These are phyloP conservation scores for Calophaca sinica DNA, from an alignment of 306 rosid species.

Conservation along the genomic window DNA sequence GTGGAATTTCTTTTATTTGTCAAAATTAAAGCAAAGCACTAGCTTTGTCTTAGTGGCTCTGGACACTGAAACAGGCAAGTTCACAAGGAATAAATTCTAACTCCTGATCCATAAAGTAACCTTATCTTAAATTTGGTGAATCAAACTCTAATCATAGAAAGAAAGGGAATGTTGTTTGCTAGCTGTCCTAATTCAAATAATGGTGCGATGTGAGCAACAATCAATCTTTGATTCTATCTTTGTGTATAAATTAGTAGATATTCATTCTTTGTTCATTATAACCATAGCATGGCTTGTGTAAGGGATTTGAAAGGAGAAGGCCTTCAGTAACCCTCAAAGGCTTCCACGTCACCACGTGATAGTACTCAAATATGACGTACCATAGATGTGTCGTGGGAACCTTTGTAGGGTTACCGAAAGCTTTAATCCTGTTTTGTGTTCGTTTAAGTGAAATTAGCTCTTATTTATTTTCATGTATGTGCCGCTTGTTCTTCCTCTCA, in stretches of 20 bases:
- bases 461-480: too few relatives aligned
- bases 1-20: too few relatives aligned
- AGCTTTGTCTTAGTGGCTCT: too few relatives aligned
- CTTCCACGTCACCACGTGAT: not conserved
- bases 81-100: conserved; percentile 28
- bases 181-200: not conserved
- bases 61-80: not conserved
- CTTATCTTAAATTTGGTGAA: conserved; percentile 44
- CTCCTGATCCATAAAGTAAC: conserved; percentile 21
- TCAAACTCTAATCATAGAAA: not conserved
- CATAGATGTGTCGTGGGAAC: too few relatives aligned
- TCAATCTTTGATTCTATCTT: not conserved
- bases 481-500: too few relatives aligned
- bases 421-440: too few relatives aligned
- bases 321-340: conserved; percentile 41
- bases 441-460: too few relatives aligned
- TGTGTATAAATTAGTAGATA: conserved; percentile 32
- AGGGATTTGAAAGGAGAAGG: conserved; percentile 19
- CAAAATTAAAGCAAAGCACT: too few relatives aligned
- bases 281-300: not conserved
- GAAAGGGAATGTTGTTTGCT: not conserved
- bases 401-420: too few relatives aligned
- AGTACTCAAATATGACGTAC: too few relatives aligned
- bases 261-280: not conserved
- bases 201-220: conserved; percentile 3